Base-by-base conservation (phyloP, 2,329 filamentous ascomycete genomes). In the Leptographium wingfieldii region DNA sequence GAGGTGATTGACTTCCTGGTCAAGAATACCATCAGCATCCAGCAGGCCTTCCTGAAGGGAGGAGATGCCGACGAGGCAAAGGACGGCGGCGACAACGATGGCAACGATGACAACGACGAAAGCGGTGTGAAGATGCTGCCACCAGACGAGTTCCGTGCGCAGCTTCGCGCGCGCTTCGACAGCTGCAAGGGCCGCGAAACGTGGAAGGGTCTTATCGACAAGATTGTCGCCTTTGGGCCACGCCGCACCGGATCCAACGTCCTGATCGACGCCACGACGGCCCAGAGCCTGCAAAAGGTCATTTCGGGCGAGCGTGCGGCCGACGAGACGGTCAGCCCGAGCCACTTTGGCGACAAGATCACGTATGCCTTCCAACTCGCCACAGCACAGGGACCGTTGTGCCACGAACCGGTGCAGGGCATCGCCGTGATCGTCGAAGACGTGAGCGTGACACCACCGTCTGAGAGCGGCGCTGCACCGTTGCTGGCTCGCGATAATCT, bases 281-380 rank as follows among this genome's bases (percentile, higher is more conserved):
- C 83, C 22, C 81, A 84, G 43, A 83, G 87, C 51, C 88, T 89
- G 65, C 79, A 86, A 55, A 88, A 84, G 74, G 85, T 90, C 74
- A 92, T 84, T 65, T 70, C 73, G 0, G 65, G 69, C 6, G 69
- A 31, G 27, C 75, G 74, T 27, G 3, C 73, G 7, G 73, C 74
- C 3, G 74, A 77, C 55, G 79, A 82, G 59, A 72, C 74, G 56
- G 73, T 87, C 51, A 74, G 78, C 59, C 77, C 85, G 4, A 78
- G 79, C 56, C 87, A 94, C 68, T 85, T 97, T 65, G 84, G 86
- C 60, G 92, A 97, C 75, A 97, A 95, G 70, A 88, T 97, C 64
- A 79, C 84, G 10, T 92, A 99, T 70, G 92, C 90, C 55, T 99
- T 99, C 79, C 94, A 99, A 71, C 85, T 97, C 19, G 88, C 90